phyloP scores from a whole-genome alignment of 805 yeast species.

The Isabelozyma pseudorhagii region DNA sequence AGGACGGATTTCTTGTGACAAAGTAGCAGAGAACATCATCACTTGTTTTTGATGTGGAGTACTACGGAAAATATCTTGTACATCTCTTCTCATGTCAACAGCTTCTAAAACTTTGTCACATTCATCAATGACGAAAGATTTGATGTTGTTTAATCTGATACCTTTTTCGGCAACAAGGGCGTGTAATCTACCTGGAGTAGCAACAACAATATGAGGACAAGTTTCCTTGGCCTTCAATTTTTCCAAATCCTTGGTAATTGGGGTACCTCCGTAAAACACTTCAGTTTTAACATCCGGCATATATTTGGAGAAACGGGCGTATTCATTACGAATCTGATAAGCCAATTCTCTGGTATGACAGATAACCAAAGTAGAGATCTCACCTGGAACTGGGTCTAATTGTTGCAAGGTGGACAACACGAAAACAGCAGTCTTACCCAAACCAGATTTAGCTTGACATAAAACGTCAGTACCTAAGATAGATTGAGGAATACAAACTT shows the following conservation, averaged over 20 bases:
- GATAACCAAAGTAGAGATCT: slow-evolving; percentile 87
- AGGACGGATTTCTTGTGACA: slow-evolving; percentile 91
- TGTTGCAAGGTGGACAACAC: slow-evolving; percentile 95
- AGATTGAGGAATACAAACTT: slow-evolving; percentile 96
- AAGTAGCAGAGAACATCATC: slow-evolving; percentile 98
- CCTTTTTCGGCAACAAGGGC: slow-evolving; percentile 91
- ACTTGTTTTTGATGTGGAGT: slow-evolving; percentile 99
- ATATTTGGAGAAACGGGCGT: slow-evolving; percentile 95
- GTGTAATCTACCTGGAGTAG: slow-evolving; percentile 96
- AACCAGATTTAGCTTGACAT: slow-evolving; percentile 99
- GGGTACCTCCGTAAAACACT: slow-evolving; percentile 95
- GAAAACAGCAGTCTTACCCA: slow-evolving; percentile 98
- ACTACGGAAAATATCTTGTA: slow-evolving; percentile 94
- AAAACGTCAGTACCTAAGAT: slow-evolving; percentile 96
- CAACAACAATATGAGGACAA: slow-evolving; percentile 94
- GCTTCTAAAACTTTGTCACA: slow-evolving; percentile 96
- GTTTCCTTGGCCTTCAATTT: slow-evolving; percentile 87
- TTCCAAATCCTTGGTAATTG: slow-evolving; percentile 81
- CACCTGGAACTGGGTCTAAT: slow-evolving; percentile 96
- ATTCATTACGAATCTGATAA: slow-evolving; percentile 95
- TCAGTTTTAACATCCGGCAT: slow-evolving; percentile 97
- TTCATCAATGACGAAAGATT: slow-evolving; percentile 94
- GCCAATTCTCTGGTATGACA: slow-evolving; percentile 99
- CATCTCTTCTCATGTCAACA: slow-evolving; percentile 95
- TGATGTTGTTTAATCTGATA: slow-evolving; percentile 81